Conservation (phyloP, 345 rosid genomes). For the Citrus hindsii region DNA sequence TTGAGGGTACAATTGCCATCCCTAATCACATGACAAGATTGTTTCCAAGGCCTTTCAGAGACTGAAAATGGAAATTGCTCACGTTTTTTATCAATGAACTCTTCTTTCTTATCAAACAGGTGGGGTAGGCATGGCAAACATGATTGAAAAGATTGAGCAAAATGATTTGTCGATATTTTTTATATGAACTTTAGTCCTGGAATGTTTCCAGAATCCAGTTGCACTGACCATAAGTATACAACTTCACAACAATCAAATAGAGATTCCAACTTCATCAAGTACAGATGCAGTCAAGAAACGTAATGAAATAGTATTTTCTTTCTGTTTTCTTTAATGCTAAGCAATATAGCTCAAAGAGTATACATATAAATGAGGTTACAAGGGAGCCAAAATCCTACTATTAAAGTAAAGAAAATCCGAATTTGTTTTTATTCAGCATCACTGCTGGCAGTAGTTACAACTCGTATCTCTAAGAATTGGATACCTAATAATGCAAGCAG, state of each 20-base stretch:
- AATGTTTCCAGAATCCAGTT: too few species aligned
- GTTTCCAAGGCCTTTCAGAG: too few species aligned
- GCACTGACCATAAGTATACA: too few species aligned
- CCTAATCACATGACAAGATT: too few species aligned
- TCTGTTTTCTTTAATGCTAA: not conserved
- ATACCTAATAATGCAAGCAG: not conserved
- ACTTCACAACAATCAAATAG: not conserved
- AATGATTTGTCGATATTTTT: too few species aligned
- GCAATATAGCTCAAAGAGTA: not conserved
- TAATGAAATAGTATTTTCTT: not conserved
- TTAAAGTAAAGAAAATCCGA: not conserved
- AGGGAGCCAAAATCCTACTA: conserved; percentile 1
- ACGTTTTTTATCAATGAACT: too few species aligned
- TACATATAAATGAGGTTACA: not conserved
- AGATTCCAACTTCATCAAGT: not conserved
- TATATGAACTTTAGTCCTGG: not conserved
- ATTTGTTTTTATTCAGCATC: not conserved
- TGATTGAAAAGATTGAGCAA: too few species aligned
- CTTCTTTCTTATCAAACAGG: too few species aligned
- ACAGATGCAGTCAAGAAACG: not conserved
- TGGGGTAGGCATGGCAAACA: too few species aligned
- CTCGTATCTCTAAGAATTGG: not conserved
- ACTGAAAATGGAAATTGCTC: too few species aligned
- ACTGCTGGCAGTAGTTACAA: not conserved
- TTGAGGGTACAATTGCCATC: too few species aligned